Conservation (phyloP, 768 basidiomycete genomes). For the Mycena pura region DNA sequence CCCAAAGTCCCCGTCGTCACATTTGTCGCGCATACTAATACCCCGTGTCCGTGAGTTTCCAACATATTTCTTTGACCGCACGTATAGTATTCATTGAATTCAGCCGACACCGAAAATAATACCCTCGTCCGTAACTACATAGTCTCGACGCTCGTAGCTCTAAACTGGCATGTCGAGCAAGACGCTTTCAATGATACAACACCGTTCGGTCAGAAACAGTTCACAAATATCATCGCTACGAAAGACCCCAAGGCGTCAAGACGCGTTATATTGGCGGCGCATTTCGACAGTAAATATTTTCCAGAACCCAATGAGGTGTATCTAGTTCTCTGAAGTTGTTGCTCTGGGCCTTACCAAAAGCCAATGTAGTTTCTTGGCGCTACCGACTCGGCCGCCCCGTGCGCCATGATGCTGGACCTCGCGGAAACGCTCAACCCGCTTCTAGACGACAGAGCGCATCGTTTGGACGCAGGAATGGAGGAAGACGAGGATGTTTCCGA, state of each 20-base stretch:
- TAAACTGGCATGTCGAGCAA: slow-evolving; percentile 89
- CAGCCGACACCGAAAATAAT: slow-evolving; percentile 78
- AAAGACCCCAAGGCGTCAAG: slow-evolving; percentile 87
- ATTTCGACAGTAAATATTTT: slow-evolving; percentile 94
- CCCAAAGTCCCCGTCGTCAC: slow-evolving; percentile 66
- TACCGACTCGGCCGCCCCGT: slow-evolving; percentile 95
- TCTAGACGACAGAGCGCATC: slow-evolving; percentile 63
- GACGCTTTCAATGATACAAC: slow-evolving; percentile 82
- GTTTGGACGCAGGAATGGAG: slow-evolving; percentile 60
- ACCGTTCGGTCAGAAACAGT: slow-evolving; percentile 79
- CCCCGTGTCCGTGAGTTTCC: slow-evolving; percentile 74
- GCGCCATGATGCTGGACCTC: slow-evolving; percentile 92
- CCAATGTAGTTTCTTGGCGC: slow-evolving; percentile 87
- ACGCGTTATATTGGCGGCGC: slow-evolving; percentile 88
- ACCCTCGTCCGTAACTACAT: slow-evolving; percentile 87
- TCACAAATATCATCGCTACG: slow-evolving; percentile 94
- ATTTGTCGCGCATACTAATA: slow-evolving; percentile 85
- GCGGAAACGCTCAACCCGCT: slow-evolving; percentile 83
- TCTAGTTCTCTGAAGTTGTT: background rate
- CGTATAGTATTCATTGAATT: slow-evolving; percentile 5
- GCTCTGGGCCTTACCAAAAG: slow-evolving; percentile 9
- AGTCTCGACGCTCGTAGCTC: slow-evolving; percentile 65
- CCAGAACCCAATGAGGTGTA: slow-evolving; percentile 76
- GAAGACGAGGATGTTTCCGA: slow-evolving; percentile 82
- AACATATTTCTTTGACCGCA: slow-evolving; percentile 11